These are phyloP conservation scores for Thielaviopsis euricoi DNA, from an alignment of 2,329 filamentous ascomycete genomes.

Conservation along the genomic window DNA sequence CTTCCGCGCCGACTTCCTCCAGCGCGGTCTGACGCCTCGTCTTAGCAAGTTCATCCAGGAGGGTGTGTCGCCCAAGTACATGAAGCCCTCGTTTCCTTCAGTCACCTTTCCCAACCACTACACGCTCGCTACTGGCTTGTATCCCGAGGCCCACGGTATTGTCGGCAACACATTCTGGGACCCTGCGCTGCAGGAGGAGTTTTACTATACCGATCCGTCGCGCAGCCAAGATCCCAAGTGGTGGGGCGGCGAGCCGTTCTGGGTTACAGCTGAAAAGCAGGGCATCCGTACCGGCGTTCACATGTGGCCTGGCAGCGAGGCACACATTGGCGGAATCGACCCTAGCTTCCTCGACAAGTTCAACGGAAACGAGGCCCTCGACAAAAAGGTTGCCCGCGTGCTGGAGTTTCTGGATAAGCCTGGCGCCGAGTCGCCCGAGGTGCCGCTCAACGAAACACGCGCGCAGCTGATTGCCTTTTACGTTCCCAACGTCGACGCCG, in stretches of 20 bases:
- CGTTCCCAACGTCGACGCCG: constrained; percentile 77
- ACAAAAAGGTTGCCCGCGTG: constrained; percentile 62
- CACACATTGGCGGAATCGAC: constrained; percentile 57
- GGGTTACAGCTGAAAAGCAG: constrained; percentile 79
- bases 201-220: constrained; percentile 67
- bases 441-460: constrained; percentile 33
- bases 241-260: constrained; percentile 91
- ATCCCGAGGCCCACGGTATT: constrained; percentile 83
- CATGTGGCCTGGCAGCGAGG: constrained; percentile 98
- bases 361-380: constrained; percentile 59
- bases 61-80: constrained; percentile 80
- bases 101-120: constrained; percentile 97
- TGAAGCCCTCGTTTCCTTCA: constrained; percentile 87
- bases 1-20: constrained; percentile 85
- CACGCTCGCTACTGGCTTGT: constrained; percentile 77
- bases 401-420: constrained; percentile 74
- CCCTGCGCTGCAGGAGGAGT: constrained; percentile 56
- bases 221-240: constrained; percentile 72
- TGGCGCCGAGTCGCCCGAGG: constrained; percentile 42
- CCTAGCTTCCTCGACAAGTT: constrained; percentile 73
- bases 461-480: constrained; percentile 91
- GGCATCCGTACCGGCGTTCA: constrained; percentile 70
- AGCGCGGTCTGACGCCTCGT: constrained; percentile 66
- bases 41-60: constrained; percentile 62
- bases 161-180: constrained; percentile 96